Base-by-base conservation (phyloP, 495 filamentous ascomycete genomes). In the Jackrogersella multiformis region DNA sequence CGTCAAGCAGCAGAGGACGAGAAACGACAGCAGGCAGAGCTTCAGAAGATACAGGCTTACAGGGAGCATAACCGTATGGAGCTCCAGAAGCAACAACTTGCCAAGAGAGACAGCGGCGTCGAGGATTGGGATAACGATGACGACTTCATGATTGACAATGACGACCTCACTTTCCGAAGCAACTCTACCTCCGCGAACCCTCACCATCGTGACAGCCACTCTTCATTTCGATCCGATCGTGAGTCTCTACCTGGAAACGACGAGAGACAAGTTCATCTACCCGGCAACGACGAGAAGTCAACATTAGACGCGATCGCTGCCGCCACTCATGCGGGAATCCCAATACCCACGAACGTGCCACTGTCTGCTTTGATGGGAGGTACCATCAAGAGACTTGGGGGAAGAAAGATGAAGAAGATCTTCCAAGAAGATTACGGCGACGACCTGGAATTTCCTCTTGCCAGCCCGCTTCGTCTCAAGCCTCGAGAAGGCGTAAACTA, bases 341-440 rank as follows among this genome's bases (percentile, higher is more conserved):
- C 95, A 24, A 88, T 99, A 65, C 95, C 95, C 15, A 80, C 84
- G 23, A 93, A 94, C 73, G 89, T 98, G 12, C 93, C 95, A n/a
- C 86, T 90, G 20, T 96, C 94, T n/a, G 95, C 95, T 48, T 83
- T 99, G 39, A 84, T 96, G 68, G 95, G 94, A 41, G 95, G 95
- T 46, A 93, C 93, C 9, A 99, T 99, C 74, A 97, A 97, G 80
- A 83, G 93, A 73, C 82, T 99, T 5, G 93, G 93, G 44, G 90
- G 88, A 68, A 88, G 89, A 71, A 95, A 92, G 67, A 84, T 88
- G 42, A 90, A 88, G 73, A 91, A 90, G 76, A 88, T 91, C 61
- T 78, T 85, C 41, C 82, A 89, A 69, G 95, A 97, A 75, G 94
- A 97, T 76, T 97, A 94, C 91, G 89, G 87, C 45, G 92, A 96